Percentiles rank a stretch among this genome's conserved stretches.
These are phyloP conservation scores for Bidens hawaiensis DNA, from an alignment of 140 eudicot genomes.

Conservation along the genomic window DNA sequence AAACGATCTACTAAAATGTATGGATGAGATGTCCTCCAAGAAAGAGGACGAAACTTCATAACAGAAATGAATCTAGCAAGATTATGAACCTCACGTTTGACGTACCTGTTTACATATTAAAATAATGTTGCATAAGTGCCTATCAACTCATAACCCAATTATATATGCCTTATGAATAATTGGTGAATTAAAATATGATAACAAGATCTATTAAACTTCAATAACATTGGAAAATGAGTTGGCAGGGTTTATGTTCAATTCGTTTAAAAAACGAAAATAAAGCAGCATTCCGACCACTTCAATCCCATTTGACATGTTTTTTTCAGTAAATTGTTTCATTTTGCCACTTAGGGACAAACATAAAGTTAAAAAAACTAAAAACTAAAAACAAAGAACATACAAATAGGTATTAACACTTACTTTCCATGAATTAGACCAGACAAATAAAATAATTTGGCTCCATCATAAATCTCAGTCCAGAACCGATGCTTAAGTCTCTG, in stretches of 20 bases:
- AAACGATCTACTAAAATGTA: constrained; percentile 84
- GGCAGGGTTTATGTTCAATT: background rate
- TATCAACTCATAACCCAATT: constrained; percentile 1
- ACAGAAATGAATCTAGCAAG: constrained; percentile 95
- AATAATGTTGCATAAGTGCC: background rate
- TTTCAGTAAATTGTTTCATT: background rate
- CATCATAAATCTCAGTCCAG: constrained; percentile 92
- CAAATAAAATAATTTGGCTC: constrained; percentile 87
- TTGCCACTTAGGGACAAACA: background rate
- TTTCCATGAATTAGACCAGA: constrained; percentile 94
- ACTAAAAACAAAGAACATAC: background rate
- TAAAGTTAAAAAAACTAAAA: background rate
- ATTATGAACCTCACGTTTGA: constrained; percentile 86
- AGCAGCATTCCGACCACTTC: background rate
- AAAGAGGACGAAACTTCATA: constrained; percentile 83
- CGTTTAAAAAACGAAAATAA: background rate
- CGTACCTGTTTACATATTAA: constrained; percentile 51
- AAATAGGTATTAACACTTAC: constrained; percentile 39
- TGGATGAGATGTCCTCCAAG: constrained; percentile 92
- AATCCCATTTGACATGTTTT: background rate
- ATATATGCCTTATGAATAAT: background rate
- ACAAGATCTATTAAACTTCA: background rate
- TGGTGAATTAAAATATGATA: background rate
- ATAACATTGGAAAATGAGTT: background rate
- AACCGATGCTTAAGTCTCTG: constrained; percentile 90